Conservation (phyloP, 768 basidiomycete genomes). For the Trametes coccinea region DNA sequence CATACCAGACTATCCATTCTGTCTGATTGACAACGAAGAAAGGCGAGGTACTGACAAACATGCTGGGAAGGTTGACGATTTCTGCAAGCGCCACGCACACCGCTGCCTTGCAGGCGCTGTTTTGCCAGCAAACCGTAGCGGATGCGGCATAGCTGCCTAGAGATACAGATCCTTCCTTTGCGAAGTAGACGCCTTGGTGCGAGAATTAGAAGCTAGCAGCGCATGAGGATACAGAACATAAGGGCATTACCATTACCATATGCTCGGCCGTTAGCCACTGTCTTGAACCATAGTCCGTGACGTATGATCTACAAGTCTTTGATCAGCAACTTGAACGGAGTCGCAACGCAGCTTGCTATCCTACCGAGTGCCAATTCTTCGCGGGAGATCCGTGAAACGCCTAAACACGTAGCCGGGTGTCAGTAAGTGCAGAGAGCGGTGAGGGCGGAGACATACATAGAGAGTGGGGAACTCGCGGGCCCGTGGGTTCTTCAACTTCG, state of each 20-base stretch:
- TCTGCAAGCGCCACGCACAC: conserved; percentile 62
- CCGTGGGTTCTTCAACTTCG: conserved; percentile 40
- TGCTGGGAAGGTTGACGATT: conserved; percentile 57
- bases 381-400: conserved; percentile 70
- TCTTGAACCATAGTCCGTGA: conserved; percentile 68
- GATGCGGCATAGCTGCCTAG: conserved; percentile 43
- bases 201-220: background rate
- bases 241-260: conserved; percentile 55
- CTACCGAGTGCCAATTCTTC: conserved; percentile 71
- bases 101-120: conserved; percentile 49
- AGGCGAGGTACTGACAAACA: conserved; percentile 54
- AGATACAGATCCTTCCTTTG: conserved; percentile 55
- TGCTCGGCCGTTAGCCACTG: conserved; percentile 56
- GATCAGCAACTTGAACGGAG: background rate
- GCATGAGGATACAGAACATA: background rate
- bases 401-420: conserved; percentile 29
- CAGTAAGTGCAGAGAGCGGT: background rate
- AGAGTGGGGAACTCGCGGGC: conserved; percentile 44
- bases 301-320: conserved; percentile 55
- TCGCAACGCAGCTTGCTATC: conserved; percentile 6
- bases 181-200: conserved; percentile 62
- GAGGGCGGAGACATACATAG: conserved; percentile 26
- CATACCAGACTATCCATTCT: conserved; percentile 71
- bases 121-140: conserved; percentile 46
- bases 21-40: conserved; percentile 64